Evolutionary conservation across 176 grass and related monocot species (phyloP), one percentile per base, ranked within the genome.

Genomic region (Poa annua): DNA sequence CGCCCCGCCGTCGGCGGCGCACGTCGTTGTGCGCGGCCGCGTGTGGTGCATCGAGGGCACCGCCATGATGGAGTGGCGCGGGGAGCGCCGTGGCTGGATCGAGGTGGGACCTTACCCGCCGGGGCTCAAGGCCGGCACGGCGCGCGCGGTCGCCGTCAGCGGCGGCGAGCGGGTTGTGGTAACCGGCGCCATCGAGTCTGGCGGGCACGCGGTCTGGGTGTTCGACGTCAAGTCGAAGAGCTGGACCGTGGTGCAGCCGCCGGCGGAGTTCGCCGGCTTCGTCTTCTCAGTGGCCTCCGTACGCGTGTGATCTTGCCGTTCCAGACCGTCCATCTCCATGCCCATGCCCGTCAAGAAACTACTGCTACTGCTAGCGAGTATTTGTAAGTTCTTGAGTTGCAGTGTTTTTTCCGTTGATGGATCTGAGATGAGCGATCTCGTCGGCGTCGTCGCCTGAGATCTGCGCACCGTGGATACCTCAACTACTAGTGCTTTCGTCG

Each of bases 31-130:
- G 0, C 15, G 64, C 1, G 93, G 89, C 11, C 76, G 38, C 8
- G 80, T 98, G 0, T 98, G 92, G 89, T 88, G 92, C 80, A 81
- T 92, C 57, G 79, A 82, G 52, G 85, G 88, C 0, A 77, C 17
- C 13, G 90, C 86, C 26, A 32, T 85, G 32, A 85, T 88, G 83
- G 90, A 88, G 67, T 91, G 90, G 79, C 51, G 71, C 2, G 89
- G 89, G 0, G 66, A 11, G 17, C 34, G 86, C 0, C 38, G 71
- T 1, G 69, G 75, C 8, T 93, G 97, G 97, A 53, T 75, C 55
- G 74, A 89, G 84, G 85, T 90, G 3, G 93, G 87, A 0, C 85
- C 94, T 0, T 81, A 75, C n/a, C 93, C 97, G 7, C 74, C 82
- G 1, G 97, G 84, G 1, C 80, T 90, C 4, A 90, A 90, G 88